Conservation (phyloP, 2,329 filamentous ascomycete species). For the Alternaria metachromatica region DNA sequence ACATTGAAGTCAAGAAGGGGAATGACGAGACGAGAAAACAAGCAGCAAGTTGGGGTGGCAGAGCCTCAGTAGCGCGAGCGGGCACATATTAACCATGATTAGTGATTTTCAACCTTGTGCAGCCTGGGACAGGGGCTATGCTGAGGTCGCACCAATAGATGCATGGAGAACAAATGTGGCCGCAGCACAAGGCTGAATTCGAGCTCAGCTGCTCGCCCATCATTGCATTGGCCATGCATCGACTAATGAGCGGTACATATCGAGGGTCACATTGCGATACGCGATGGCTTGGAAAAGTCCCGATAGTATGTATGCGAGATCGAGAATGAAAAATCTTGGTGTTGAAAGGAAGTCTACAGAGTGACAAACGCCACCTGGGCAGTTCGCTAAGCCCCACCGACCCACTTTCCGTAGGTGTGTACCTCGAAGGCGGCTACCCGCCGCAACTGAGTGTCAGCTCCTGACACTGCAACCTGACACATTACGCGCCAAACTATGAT, state of each 20-base stretch:
- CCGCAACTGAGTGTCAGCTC: neutral
- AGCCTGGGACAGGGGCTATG: neutral
- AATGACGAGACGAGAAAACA: neutral
- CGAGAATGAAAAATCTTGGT: too few relatives aligned
- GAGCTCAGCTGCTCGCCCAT: neutral
- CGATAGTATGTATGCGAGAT: too few relatives aligned
- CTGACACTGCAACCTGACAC: neutral
- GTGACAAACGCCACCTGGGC: too few relatives aligned
- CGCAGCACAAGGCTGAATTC: conserved; percentile 11
- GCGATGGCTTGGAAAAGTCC: too few relatives aligned
- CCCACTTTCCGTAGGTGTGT: neutral
- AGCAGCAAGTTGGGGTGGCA: neutral
- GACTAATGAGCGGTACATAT: too few relatives aligned
- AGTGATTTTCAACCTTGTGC: neutral
- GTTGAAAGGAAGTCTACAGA: too few relatives aligned
- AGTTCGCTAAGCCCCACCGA: conserved; percentile 5
- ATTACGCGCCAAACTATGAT: neutral
- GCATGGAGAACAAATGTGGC: conserved; percentile 5
- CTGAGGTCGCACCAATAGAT: conserved; percentile 5
- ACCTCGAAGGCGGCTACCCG: neutral
- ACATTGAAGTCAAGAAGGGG: neutral
- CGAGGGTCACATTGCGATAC: too few relatives aligned
- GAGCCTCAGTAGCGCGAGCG: neutral
- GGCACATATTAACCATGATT: neutral
- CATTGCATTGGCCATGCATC: neutral